Evolutionary conservation across 169 alveolate species (phyloP), one percentile per base, ranked within the genome.

Genomic region (Cryptosporidium bovis): DNA sequence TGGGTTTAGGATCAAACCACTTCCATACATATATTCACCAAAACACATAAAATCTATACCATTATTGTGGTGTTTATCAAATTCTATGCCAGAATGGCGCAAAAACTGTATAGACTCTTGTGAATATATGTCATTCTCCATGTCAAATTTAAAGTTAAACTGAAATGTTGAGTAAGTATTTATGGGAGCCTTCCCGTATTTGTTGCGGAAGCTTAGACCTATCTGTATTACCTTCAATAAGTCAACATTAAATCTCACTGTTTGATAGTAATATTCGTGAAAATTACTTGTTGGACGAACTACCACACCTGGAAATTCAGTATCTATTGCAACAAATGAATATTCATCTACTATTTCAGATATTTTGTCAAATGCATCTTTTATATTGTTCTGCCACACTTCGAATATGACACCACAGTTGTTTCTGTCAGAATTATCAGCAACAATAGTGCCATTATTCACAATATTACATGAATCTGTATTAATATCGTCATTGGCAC

Each of bases 61-160:
- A 55, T 95, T 91, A 55, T 94, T 92, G 64, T 91, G 95, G 82
- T 96, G 98, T 82, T 95, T 93, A 66, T 94, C 97, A 90, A 98
- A 98, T 85, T 98, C 98, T 7, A 98, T 97, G 40, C 99, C 99
- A 77, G 99, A 96, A 71, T 95, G 93, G 90, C 95, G 95, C 84
- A 98, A 92, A 71, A 97, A 93, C 46, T 96, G 97, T 33, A 96
- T 96, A 24, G 98, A 94, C 84, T 96, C 97, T 87, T 95, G 96
- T 40, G 99, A 95, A 82, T 94, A 94, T 91, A 93, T 94, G 82
- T 98, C 99, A 71, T 93, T 84, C 51, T 93, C 93, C 58, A 95
- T 82, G 90, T 97, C 98, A 84, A 98, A 98, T 82, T 96, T 93
- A 84, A 98, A 97, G 93, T 98, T 97, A 83, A 98, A 98, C 90